phyloP scores from a whole-genome alignment of 768 basidiomycete species.

The Suillus subalutaceus region DNA sequence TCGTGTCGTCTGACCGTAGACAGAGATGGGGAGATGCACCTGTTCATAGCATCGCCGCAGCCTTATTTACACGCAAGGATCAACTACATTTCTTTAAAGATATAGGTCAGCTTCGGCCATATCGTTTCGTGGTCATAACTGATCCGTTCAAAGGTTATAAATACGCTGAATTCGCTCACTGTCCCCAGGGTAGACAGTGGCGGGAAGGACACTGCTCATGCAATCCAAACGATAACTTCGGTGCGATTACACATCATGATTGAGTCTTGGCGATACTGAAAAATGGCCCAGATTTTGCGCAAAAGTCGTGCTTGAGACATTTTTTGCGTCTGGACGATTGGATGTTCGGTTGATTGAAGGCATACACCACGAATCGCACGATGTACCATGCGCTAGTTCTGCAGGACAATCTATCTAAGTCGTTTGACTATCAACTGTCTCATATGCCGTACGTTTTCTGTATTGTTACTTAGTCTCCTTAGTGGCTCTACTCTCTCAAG shows the following conservation, averaged over 20 bases:
- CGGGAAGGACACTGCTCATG: slow-evolving; percentile 86
- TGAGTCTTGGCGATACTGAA: slow-evolving; percentile 5
- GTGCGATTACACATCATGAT: slow-evolving; percentile 38
- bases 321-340: slow-evolving; percentile 30
- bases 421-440: neutral
- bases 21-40: slow-evolving; percentile 94
- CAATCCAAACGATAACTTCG: slow-evolving; percentile 73
- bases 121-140: slow-evolving; percentile 3
- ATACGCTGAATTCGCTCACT: slow-evolving; percentile 94
- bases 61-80: slow-evolving; percentile 84
- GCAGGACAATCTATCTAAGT: neutral
- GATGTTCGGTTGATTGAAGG: neutral
- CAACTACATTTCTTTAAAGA: slow-evolving; percentile 96
- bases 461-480: neutral
- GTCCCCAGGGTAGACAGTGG: slow-evolving; percentile 74
- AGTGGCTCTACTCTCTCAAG: neutral
- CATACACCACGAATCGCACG: neutral
- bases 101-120: slow-evolving; percentile 51
- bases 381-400: neutral
- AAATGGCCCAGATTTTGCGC: slow-evolving; percentile 26
- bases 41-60: slow-evolving; percentile 87
- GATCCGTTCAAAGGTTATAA: slow-evolving; percentile 52
- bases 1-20: slow-evolving; percentile 6
- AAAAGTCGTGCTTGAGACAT: slow-evolving; percentile 31
- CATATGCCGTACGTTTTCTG: neutral